A percentile compares a stretch with the other conserved stretches of the same genome.
phyloP scores from a whole-genome alignment of 75 land plant genomes.

The Picea sitchensis region DNA sequence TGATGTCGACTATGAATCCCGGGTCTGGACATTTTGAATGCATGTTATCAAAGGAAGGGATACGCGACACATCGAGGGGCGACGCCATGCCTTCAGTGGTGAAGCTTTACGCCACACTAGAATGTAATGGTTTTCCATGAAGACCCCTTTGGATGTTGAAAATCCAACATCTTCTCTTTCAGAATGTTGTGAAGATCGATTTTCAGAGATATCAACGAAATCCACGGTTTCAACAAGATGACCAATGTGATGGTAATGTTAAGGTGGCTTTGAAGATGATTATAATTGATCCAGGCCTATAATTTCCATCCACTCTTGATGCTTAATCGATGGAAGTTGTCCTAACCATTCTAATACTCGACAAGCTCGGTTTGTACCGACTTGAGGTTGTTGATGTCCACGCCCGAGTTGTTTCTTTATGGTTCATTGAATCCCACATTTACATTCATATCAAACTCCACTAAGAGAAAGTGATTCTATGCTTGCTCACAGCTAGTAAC shows the following conservation, averaged over 20 bases:
- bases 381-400: slow-evolving; percentile 32
- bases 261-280: slow-evolving; percentile 11
- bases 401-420: slow-evolving; percentile 42
- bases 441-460: slow-evolving; percentile 43
- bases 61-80: slow-evolving; percentile 27
- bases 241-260: slow-evolving; percentile 15
- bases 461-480: slow-evolving; percentile 41
- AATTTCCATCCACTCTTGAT: slow-evolving; percentile 25
- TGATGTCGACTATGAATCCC: too few relatives aligned
- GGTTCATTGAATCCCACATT: slow-evolving; percentile 34
- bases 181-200: slow-evolving; percentile 34
- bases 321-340: slow-evolving; percentile 7
- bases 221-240: slow-evolving; percentile 14
- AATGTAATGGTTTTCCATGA: slow-evolving; percentile 34
- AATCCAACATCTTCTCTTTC: slow-evolving; percentile 48
- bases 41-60: slow-evolving; percentile 26
- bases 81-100: slow-evolving; percentile 20
- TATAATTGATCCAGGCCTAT: slow-evolving; percentile 50
- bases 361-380: slow-evolving; percentile 21
- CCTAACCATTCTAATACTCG: neutral
- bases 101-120: slow-evolving; percentile 77
- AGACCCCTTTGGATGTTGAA: slow-evolving; percentile 42
- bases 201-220: slow-evolving; percentile 23
- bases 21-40: too few relatives aligned
- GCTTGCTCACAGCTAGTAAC: slow-evolving; percentile 17